phyloP scores from a whole-genome alignment of 345 rosid species.

The Salix arbutifolia region DNA sequence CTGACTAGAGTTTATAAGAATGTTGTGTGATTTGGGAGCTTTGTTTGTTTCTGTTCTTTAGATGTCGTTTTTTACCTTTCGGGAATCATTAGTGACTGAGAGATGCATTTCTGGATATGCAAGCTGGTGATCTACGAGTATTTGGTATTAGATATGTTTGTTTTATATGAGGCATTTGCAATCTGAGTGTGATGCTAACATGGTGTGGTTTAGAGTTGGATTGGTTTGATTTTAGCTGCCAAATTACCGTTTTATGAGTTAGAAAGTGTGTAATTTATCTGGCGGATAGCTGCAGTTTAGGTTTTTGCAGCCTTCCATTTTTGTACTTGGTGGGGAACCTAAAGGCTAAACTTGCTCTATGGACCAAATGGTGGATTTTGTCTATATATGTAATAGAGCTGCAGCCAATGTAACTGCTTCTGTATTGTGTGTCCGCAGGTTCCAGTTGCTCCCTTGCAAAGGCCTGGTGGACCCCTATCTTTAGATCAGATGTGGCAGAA shows the following conservation, averaged over 20 bases:
- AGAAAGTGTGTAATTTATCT: neutral
- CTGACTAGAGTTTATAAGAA: neutral
- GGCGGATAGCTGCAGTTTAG: neutral
- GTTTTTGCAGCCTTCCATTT: neutral
- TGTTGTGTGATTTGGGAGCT: neutral
- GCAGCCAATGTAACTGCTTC: neutral
- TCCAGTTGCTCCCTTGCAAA: conserved; percentile 63
- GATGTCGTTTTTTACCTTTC: neutral
- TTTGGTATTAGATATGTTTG: neutral
- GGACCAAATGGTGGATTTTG: neutral
- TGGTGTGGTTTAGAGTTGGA: neutral
- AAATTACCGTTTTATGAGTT: neutral
- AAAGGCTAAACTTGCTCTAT: neutral
- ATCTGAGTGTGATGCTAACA: neutral
- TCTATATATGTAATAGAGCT: neutral
- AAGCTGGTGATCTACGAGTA: neutral
- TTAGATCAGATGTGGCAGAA: conserved; percentile 43
- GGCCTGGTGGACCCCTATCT: conserved; percentile 40
- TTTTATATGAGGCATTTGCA: neutral
- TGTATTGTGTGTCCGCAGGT: conserved; percentile 36
- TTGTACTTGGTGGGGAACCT: neutral
- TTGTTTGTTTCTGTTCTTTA: neutral
- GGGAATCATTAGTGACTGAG: neutral
- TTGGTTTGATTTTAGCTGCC: neutral
- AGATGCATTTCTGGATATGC: neutral